Evolutionary conservation across 148 eudicot genomes (phyloP), one percentile per base, ranked within the genome.

Genomic region (Oxyria digyna): DNA sequence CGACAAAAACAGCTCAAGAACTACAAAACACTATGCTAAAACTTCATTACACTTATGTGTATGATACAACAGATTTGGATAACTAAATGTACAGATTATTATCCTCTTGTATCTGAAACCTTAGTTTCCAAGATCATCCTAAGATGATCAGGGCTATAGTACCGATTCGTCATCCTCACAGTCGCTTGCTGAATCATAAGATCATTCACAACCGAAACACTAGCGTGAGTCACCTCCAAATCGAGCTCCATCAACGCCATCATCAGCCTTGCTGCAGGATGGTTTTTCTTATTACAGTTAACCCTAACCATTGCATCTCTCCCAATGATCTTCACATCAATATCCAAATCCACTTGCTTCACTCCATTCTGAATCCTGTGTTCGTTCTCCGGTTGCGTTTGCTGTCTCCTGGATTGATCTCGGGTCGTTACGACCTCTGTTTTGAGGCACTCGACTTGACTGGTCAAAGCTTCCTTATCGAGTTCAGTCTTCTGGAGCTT

Each of bases 101-200:
- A 40, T 29, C 76, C 79, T 79, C 79, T 70, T 4, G 74, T n/a
- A 68, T 83, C 86, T 4, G 81, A 77, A 21, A 91, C 29, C 74
- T 82, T 89, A 13, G 85, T 71, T 27, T 77, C 76, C 15, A 94
- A 80, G 18, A 81, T 79, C 77, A 67, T 55, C 70, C 87, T 71
- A 0, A 94, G 89, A 74, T 87, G 91, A 3, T 94, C 99, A 67
- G 87, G 89, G 10, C 84, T 85, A 71, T 81, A 94, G 42, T 82
- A 78, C 41, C 85, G 67, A 13, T 70, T 79, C 13, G 79, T 85
- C 97, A 94, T 88, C 75, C 79, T 91, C 24, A 91, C 93, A 0
- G 89, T 84, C 0, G 97, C 86, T 72, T 94, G 99, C 68, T 90
- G 99, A 45, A 94, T 87, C 97, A 94, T 91, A 80, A 91, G 76